A percentile compares a stretch with the other conserved stretches of the same genome.
phyloP scores from a whole-genome alignment of 495 filamentous ascomycete genomes.

The Neurospora sp. region DNA sequence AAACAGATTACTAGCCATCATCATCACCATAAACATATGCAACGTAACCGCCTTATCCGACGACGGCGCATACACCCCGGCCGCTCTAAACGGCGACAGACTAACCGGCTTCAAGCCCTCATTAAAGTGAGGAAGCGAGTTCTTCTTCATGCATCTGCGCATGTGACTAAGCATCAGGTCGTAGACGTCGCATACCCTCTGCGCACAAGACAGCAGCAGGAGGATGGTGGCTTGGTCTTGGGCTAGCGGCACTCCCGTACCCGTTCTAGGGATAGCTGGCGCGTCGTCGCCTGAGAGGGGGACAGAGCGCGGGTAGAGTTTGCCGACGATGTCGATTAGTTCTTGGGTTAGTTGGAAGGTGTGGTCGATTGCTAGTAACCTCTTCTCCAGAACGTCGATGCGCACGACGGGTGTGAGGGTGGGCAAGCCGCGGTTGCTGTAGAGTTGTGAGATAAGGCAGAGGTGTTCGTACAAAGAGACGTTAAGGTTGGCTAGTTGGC shows the following conservation, averaged over 20 bases:
- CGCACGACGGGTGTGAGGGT: background rate
- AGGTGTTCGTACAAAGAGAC: slow-evolving; percentile 3
- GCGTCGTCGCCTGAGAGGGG: background rate
- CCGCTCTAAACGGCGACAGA: background rate
- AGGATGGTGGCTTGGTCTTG: slow-evolving; percentile 2
- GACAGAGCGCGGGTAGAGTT: background rate
- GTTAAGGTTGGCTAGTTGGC: slow-evolving; percentile 5
- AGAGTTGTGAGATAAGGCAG: background rate
- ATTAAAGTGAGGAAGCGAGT: background rate
- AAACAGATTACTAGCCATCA: slow-evolving; percentile 7
- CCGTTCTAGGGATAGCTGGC: background rate
- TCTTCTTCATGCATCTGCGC: background rate
- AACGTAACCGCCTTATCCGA: background rate
- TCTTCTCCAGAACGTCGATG: background rate
- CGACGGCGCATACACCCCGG: background rate
- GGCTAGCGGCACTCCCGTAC: background rate
- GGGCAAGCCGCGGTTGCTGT: background rate
- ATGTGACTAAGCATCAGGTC: background rate
- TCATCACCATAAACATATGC: slow-evolving; percentile 6
- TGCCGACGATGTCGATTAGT: slow-evolving; percentile 1
- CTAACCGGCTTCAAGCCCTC: background rate
- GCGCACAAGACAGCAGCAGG: slow-evolving; percentile 1
- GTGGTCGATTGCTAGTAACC: slow-evolving; percentile 1
- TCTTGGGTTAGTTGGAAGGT: slow-evolving; percentile 2
- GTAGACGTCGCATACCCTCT: slow-evolving; percentile 5